These are phyloP conservation scores for Candida adriatica DNA, from an alignment of 805 yeast genomes.

Conservation along the genomic window DNA sequence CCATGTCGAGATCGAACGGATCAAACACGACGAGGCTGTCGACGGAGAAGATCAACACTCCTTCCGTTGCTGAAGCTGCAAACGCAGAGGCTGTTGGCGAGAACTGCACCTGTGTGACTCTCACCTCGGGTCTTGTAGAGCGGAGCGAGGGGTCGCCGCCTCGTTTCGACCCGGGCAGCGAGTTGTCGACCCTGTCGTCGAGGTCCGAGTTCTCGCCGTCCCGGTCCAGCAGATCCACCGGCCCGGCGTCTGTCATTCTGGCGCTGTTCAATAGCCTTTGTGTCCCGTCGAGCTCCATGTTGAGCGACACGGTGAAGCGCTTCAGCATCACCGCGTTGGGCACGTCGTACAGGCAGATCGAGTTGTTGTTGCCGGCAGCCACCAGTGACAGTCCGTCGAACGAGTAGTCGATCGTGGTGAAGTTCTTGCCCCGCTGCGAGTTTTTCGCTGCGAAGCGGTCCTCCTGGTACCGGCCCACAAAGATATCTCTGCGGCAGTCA, in stretches of 20 bases:
- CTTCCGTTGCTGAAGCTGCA: constrained; percentile 95
- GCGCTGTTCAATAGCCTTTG: constrained; percentile 69
- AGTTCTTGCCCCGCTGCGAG: constrained; percentile 77
- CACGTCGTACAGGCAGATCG: constrained; percentile 86
- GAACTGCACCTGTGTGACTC: constrained; percentile 71
- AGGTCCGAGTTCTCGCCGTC: constrained; percentile 82
- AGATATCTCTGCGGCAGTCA: constrained; percentile 82
- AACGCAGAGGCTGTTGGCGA: constrained; percentile 89
- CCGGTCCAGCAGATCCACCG: constrained; percentile 72
- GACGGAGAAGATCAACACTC: constrained; percentile 73
- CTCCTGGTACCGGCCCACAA: constrained; percentile 73
- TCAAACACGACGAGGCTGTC: constrained; percentile 75
- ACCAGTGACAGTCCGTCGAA: constrained; percentile 84
- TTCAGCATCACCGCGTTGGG: constrained; percentile 79
- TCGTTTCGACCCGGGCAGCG: constrained; percentile 76
- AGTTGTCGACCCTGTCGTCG: constrained; percentile 69
- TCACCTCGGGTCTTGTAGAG: constrained; percentile 70
- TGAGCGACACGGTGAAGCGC: constrained; percentile 77
- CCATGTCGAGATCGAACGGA: constrained; percentile 91
- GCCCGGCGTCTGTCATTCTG: constrained; percentile 83
- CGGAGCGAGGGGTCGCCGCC: constrained; percentile 74
- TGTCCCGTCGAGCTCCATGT: constrained; percentile 91
- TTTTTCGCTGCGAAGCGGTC: constrained; percentile 80
- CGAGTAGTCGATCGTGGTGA: constrained; percentile 75
- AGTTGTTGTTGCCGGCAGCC: constrained; percentile 92